These are phyloP conservation scores for Vigna angularis DNA, from an alignment of 306 rosid species.

Conservation along the genomic window DNA sequence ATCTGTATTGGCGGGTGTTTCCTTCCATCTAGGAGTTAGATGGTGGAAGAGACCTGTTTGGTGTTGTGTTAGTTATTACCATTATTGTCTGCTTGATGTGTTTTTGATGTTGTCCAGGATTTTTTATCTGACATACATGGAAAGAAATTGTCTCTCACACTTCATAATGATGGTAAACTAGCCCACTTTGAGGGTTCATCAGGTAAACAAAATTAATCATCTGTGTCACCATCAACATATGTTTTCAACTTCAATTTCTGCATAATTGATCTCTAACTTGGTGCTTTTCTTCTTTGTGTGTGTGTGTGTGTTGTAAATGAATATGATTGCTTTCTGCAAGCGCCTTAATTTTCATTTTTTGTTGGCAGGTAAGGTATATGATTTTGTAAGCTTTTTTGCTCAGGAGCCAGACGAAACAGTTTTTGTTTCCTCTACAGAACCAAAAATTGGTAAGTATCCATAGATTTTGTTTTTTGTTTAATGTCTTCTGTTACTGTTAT, in stretches of 20 bases:
- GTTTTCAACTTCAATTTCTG: conserved; percentile 17
- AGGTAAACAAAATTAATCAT: conserved; percentile 57
- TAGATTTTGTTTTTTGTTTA: neutral
- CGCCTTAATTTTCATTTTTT: conserved; percentile 18
- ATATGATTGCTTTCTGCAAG: neutral
- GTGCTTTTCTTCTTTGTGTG: too few relatives aligned
- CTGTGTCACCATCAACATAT: conserved; percentile 17
- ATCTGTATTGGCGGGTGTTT: neutral
- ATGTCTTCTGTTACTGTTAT: neutral
- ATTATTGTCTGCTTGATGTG: neutral
- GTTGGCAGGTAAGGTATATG: conserved; percentile 71
- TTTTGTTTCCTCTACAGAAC: conserved; percentile 65
- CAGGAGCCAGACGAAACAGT: conserved; percentile 68
- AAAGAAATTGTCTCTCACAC: conserved; percentile 60
- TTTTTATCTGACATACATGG: conserved; percentile 71
- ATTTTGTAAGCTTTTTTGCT: conserved; percentile 60
- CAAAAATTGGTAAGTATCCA: conserved; percentile 67
- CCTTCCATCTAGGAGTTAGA: conserved; percentile 1
- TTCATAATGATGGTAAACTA: conserved; percentile 59
- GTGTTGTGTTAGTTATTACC: neutral
- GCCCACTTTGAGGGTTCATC: conserved; percentile 64
- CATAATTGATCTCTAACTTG: too few relatives aligned
- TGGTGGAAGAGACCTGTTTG: neutral
- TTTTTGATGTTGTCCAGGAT: conserved; percentile 24
- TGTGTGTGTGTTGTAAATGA: too few relatives aligned